phyloP scores from a whole-genome alignment of 129 eudicot species.

The Centaurea solstitialis region DNA sequence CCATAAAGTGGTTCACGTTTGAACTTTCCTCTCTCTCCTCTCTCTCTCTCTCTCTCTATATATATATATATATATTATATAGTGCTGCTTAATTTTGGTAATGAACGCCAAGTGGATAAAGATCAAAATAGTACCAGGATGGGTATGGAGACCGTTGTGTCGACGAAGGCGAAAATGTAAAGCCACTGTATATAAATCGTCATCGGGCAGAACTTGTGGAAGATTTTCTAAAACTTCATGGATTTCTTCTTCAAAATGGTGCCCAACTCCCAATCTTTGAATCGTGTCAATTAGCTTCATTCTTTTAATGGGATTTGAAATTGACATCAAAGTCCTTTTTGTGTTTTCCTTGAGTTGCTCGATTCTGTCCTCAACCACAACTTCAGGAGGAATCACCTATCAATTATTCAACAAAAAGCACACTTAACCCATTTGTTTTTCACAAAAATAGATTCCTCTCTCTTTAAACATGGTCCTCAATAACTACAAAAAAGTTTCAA shows the following conservation, averaged over 20 bases:
- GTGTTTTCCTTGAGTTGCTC: constrained; percentile 22
- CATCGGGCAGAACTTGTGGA: constrained; percentile 5
- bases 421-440: neutral
- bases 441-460: neutral
- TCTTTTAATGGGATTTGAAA: constrained; percentile 18
- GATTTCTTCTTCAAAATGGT: constrained; percentile 45
- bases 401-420: neutral
- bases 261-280: constrained; percentile 53
- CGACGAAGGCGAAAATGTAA: constrained; percentile 56
- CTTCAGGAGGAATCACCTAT: constrained; percentile 22
- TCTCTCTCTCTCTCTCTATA: too few species aligned
- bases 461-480: too few species aligned
- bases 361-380: constrained; percentile 20
- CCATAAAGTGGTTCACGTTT: too few species aligned
- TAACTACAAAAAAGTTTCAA: too few species aligned
- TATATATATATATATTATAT: too few species aligned
- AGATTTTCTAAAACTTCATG: constrained; percentile 10
- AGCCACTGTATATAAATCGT: constrained; percentile 36
- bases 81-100: too few species aligned
- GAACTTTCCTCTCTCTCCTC: too few species aligned
- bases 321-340: constrained; percentile 15
- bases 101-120: neutral
- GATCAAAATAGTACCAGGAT: constrained; percentile 30
- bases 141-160: constrained; percentile 34
- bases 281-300: constrained; percentile 45